phyloP scores from a whole-genome alignment of 1,139 yeast genomes.

The Debaryomyces sp. region DNA sequence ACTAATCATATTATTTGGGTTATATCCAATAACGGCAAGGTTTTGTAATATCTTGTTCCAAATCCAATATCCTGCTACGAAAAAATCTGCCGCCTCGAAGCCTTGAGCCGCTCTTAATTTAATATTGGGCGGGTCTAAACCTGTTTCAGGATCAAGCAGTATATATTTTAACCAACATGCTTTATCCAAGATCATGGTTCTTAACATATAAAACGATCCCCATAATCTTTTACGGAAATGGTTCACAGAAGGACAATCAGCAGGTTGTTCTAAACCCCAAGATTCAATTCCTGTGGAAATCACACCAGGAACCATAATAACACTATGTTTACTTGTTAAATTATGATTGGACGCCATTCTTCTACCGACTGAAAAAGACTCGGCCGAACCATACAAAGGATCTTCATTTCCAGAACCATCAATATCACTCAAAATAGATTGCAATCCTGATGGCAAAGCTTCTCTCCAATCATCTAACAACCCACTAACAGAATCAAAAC shows the following conservation, averaged over 20 bases:
- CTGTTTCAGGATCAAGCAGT: constrained; percentile 87
- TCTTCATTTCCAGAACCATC: constrained; percentile 33
- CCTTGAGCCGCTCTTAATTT: constrained; percentile 92
- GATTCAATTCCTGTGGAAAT: constrained; percentile 93
- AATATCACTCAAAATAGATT: constrained; percentile 60
- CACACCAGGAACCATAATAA: constrained; percentile 94
- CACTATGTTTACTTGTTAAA: constrained; percentile 67
- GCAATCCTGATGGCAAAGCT: constrained; percentile 65
- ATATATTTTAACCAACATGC: constrained; percentile 92
- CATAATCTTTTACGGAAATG: constrained; percentile 91
- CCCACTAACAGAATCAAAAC: constrained; percentile 53
- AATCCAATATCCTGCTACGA: constrained; percentile 97
- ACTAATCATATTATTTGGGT: constrained; percentile 83
- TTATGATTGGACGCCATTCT: constrained; percentile 57
- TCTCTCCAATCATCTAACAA: constrained; percentile 67
- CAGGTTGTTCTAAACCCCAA: constrained; percentile 72
- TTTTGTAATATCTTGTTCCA: constrained; percentile 96
- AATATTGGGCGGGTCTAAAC: constrained; percentile 85
- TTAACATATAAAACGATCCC: constrained; percentile 96
- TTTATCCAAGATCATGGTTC: constrained; percentile 90
- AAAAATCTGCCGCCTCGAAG: constrained; percentile 95
- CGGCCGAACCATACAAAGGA: constrained; percentile 60
- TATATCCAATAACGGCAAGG: constrained; percentile 91
- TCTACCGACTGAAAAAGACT: constrained; percentile 86
- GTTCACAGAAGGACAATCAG: constrained; percentile 75